phyloP scores from a whole-genome alignment of 75 land plant species.

The Selaginella moellendorffii region DNA sequence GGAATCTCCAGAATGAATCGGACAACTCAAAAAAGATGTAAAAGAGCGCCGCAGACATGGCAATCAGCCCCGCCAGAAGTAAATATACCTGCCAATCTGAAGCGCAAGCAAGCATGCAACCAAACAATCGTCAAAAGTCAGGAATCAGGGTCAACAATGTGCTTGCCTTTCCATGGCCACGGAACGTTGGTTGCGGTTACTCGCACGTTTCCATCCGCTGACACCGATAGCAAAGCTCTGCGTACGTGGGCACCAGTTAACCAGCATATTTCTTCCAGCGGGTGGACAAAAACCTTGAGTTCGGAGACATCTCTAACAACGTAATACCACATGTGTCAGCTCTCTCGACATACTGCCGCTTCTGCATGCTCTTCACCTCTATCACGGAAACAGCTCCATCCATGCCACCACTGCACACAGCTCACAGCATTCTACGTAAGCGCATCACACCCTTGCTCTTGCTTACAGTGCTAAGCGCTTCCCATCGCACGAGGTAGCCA shows the following conservation, averaged over 20 bases:
- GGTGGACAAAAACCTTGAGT: constrained; percentile 34
- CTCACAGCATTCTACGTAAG: no score
- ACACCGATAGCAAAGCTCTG: constrained; percentile 56
- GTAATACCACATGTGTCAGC: constrained; percentile 44
- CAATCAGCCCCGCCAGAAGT: constrained; percentile 41
- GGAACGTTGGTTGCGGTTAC: constrained; percentile 45
- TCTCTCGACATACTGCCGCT: constrained; percentile 42
- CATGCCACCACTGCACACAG: constrained; percentile 45
- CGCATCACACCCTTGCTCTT: no score
- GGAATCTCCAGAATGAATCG: constrained; percentile 75
- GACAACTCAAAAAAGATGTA: constrained; percentile 57
- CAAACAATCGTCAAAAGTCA: neutral
- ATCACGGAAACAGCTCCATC: constrained; percentile 71
- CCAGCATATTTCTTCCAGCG: neutral
- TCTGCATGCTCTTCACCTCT: constrained; percentile 64
- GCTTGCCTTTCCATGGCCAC: constrained; percentile 62
- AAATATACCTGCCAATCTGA: constrained; percentile 77
- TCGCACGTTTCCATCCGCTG: constrained; percentile 39
- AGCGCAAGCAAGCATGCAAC: neutral
- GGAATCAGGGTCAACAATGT: neutral
- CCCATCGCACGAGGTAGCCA: constrained; percentile 68
- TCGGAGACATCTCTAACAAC: constrained; percentile 52
- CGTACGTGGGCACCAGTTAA: constrained; percentile 4
- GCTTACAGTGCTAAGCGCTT: constrained; percentile 77
- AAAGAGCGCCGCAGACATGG: constrained; percentile 47